Evolutionary conservation across 805 yeast genomes (phyloP).

Genomic region (Wickerhamomyces rabaulensis): DNA sequence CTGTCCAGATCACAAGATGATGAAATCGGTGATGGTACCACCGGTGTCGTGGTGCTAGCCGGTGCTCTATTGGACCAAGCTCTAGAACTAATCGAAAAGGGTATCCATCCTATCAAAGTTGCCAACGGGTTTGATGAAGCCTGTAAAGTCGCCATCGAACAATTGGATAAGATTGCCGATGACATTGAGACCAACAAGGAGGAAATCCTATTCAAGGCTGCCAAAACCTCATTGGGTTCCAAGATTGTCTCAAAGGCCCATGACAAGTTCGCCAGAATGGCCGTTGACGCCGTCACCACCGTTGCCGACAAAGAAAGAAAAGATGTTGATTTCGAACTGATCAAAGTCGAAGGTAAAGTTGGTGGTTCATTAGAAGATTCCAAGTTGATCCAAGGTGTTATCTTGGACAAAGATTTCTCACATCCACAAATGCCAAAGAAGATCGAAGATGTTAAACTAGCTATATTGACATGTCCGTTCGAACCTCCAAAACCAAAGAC

Average conservation of each 20-base stretch:
- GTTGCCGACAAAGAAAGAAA: constrained; percentile 90
- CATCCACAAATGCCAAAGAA: constrained; percentile 97
- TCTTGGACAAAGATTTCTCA: constrained; percentile 92
- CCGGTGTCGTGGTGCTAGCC: constrained; percentile 96
- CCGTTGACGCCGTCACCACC: constrained; percentile 89
- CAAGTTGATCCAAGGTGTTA: constrained; percentile 80
- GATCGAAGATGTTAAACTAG: constrained; percentile 77
- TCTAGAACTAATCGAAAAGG: constrained; percentile 87
- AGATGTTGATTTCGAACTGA: constrained; percentile 95
- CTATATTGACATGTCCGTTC: constrained; percentile 95
- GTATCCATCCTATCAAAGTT: constrained; percentile 93
- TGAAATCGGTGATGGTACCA: constrained; percentile 66
- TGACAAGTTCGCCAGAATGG: constrained; percentile 92
- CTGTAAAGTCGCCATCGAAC: constrained; percentile 79
- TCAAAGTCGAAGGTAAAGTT: constrained; percentile 90
- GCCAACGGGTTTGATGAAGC: constrained; percentile 98
- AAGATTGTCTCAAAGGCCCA: constrained; percentile 93
- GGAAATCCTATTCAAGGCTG: constrained; percentile 75
- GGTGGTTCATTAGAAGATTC: constrained; percentile 94
- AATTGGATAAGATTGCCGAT: constrained; percentile 73
- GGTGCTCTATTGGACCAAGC: constrained; percentile 95
- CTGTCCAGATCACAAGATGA: constrained; percentile 87
- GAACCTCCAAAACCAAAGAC: constrained; percentile 99
- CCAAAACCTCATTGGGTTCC: constrained; percentile 91
- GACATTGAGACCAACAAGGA: constrained; percentile 37